Base-by-base conservation (phyloP, 345 rosid species). In the Syzygium aromaticum region DNA sequence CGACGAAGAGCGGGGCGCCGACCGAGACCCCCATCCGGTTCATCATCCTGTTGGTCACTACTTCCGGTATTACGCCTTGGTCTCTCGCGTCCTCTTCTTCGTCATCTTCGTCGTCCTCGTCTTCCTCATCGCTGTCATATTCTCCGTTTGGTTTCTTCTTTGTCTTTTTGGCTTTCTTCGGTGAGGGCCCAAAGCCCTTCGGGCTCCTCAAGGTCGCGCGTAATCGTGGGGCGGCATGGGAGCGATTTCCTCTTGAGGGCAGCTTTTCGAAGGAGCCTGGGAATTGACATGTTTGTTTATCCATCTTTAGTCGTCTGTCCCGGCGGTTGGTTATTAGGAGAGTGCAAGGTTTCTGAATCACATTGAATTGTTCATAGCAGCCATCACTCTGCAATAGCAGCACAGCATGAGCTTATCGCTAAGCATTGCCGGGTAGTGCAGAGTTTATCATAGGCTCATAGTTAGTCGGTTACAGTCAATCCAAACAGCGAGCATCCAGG, bases 1-100 rank as follows among this genome's bases (percentile, higher is more conserved):
- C 99, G 22, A 91, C 40, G 85, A 95, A 91, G 89, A 97, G 86
- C 51, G 98, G 98, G 87, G 92, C 86, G 30, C 99, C 99, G 38
- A 95, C 98, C 1, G 98, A 88, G 57, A 96, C 89, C 11, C 93
- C 97, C 98, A 97, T 94, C 84, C 98, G 93, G 89, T 92, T 93
- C 19, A 96, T 95, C 98, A 96, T 97, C 93, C 98, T 92, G 90
- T 97, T 97, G 23, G 98, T 97, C 84, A 97, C 98, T 87, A 96
- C 90, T 94, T 96, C 98, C 6, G 98, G 99, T 88, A 96, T 95
- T 38, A 95, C 57, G 43, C 95, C 97, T 38, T 89, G 80, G 80
- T 73, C 94, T 85, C 91, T 95, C 27, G 84, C 64, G 13, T 91
- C 94, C 23, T 88, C 92, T 1, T 92, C 93, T 2, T 88, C 89